A percentile compares a stretch with the other conserved stretches of the same genome.
Conservation (phyloP, 2,329 filamentous ascomycete genomes). For the Fusarium nematophilum region DNA sequence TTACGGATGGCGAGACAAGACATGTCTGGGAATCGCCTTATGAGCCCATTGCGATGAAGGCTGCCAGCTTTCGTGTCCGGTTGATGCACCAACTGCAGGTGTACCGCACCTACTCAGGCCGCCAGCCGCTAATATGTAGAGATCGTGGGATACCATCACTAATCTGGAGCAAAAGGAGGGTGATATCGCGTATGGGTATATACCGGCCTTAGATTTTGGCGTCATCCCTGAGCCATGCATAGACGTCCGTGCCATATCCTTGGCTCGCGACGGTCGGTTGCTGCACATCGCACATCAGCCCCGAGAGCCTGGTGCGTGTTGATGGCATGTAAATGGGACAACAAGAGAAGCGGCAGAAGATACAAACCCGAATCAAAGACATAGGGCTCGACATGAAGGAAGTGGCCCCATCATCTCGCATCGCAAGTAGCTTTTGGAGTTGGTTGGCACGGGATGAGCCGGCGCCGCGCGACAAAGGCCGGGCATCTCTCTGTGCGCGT, state of each 20-base stretch:
- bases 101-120: no score
- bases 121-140: no score
- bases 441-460: conserved; percentile 30
- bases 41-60: no score
- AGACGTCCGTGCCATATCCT: conserved; percentile 7
- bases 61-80: background rate
- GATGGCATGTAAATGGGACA: background rate
- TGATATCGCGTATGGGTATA: conserved; percentile 1
- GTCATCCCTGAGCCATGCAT: conserved; percentile 18
- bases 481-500: background rate
- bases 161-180: background rate
- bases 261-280: no score
- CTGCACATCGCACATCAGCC: background rate
- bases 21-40: no score
- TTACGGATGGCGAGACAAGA: no score
- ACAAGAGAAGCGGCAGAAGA: background rate
- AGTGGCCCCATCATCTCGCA: background rate
- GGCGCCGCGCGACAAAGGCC: conserved; percentile 25
- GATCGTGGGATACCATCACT: no score
- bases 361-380: background rate
- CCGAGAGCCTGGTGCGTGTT: conserved; percentile 8
- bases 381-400: background rate
- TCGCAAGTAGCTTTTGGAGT: conserved; percentile 9
- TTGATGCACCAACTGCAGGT: background rate
- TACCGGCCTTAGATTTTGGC: conserved; percentile 27